These are phyloP conservation scores for Bipolaris victoriae DNA, from an alignment of 2,329 filamentous ascomycete genomes.

Conservation along the genomic window DNA sequence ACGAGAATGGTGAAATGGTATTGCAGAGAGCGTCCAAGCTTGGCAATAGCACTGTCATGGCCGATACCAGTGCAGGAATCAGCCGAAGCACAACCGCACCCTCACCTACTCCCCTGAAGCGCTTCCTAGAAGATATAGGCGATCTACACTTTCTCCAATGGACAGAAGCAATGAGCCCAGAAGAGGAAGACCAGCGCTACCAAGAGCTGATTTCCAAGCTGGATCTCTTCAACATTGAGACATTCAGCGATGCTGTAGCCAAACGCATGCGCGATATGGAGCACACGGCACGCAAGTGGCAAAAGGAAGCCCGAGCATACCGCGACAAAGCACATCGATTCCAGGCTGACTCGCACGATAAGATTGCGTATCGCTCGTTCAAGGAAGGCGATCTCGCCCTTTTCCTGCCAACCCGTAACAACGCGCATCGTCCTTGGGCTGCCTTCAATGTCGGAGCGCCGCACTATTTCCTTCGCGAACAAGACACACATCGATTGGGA, in stretches of 20 bases:
- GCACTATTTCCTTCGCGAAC: conserved; percentile 94
- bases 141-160: conserved; percentile 81
- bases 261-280: conserved; percentile 94
- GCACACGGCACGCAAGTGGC: conserved; percentile 89
- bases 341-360: conserved; percentile 88
- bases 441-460: conserved; percentile 98
- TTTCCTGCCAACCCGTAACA: conserved; percentile 92
- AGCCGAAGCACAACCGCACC: conserved; percentile 62
- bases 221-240: conserved; percentile 80
- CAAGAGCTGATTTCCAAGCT: conserved; percentile 74
- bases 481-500: conserved; percentile 83
- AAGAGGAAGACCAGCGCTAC: conserved; percentile 75
- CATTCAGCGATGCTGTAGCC: conserved; percentile 82
- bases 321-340: conserved; percentile 82
- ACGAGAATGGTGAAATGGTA: conserved; percentile 73
- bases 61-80: conserved; percentile 48
- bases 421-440: conserved; percentile 93
- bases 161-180: conserved; percentile 72
- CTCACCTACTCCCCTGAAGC: conserved; percentile 61
- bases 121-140: conserved; percentile 63
- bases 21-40: conserved; percentile 74
- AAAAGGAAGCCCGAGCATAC: conserved; percentile 84
- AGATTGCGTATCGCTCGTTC: conserved; percentile 94
- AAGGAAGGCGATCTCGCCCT: conserved; percentile 95
- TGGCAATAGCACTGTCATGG: conserved; percentile 54